Base-by-base conservation (phyloP, 106 monocot species). In the Dendrobium chrysotoxum region DNA sequence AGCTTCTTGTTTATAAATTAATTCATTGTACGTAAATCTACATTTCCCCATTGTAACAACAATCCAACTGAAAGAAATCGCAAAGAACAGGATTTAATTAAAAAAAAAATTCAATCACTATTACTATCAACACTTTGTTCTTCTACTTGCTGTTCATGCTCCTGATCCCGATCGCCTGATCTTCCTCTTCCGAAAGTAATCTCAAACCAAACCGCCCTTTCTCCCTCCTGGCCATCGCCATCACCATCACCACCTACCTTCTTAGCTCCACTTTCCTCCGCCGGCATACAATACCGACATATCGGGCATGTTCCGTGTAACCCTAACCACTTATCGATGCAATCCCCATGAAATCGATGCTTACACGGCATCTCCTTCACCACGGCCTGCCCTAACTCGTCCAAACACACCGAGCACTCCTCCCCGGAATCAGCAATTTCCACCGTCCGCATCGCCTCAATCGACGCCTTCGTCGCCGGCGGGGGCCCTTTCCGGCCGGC, bases 291-390 rank as follows among this genome's bases (percentile, higher is more conserved):
- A 57, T 54, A 87, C 53, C 88, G 72, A 54, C 95, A 95, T 12
- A 95, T 73, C 5, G 95, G 95, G 67, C 95, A 95, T 4, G 92
- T 85, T 0, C 90, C 90, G 75, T 95, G 92, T 77, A 90, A 81
- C 72, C 79, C 65, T 30, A 95, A 81, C 95, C 95, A 95, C 86
- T 79, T 92, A 83, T 86, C 85, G 73, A 95, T 90, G 79, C 95
- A 95, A 1, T 40, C 87, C 7, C 80, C 90, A 47, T 95, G 95
- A 42, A 85, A 95, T 72, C 90, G 78, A 39, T 95, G 95, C 82
- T 72, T 25, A 61, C 95, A 95, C 0, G 88, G 86, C 95, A 92
- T 92, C 90, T 92, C 95, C 88, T 87, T 95, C 72, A 85, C 89
- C 65, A 28, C 23, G 1, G 31, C 31, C 18, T 15, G 16, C 58